Percentiles rank a stretch among this genome's conserved stretches.
Evolutionary conservation across 805 yeast genomes (phyloP).

Genomic region (Torulaspora maleeae): DNA sequence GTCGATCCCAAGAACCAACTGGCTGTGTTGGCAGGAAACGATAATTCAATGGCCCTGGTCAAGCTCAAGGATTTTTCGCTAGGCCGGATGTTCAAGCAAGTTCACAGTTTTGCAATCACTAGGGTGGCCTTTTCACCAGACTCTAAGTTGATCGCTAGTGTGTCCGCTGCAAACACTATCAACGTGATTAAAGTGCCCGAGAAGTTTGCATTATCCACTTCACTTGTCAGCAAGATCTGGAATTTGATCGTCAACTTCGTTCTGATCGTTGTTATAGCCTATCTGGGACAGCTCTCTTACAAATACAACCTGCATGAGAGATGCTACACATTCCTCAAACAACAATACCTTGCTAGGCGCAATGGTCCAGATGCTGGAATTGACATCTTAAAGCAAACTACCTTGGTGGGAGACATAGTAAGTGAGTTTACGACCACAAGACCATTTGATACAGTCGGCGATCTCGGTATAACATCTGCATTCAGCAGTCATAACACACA

Average conservation of each 20-base stretch:
- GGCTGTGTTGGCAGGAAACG: conserved; percentile 46
- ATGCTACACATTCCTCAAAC: conserved; percentile 15
- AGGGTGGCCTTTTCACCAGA: conserved; percentile 63
- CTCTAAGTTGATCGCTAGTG: conserved; percentile 63
- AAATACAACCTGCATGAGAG: conserved; percentile 26
- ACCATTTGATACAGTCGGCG: conserved; percentile 10
- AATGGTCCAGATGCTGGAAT: conserved; percentile 14
- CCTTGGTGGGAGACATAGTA: conserved; percentile 22
- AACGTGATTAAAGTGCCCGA: conserved; percentile 58
- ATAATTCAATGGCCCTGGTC: conserved; percentile 58
- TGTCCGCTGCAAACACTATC: conserved; percentile 72
- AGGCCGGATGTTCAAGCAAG: conserved; percentile 49
- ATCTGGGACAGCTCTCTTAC: conserved; percentile 23
- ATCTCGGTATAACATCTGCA: conserved; percentile 7
- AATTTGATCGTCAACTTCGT: conserved; percentile 25
- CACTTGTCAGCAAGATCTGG: conserved; percentile 23
- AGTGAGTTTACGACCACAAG: conserved; percentile 12
- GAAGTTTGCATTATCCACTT: conserved; percentile 38
- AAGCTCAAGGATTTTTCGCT: conserved; percentile 48
- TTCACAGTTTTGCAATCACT: conserved; percentile 78
- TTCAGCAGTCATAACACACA: background rate
- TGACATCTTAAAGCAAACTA: conserved; percentile 20
- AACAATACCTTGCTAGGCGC: conserved; percentile 18
- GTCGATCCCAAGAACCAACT: conserved; percentile 33
- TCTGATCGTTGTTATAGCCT: conserved; percentile 26